Evolutionary conservation across 2,329 filamentous ascomycete species (phyloP).

Genomic region (Escovopsis sp.): DNA sequence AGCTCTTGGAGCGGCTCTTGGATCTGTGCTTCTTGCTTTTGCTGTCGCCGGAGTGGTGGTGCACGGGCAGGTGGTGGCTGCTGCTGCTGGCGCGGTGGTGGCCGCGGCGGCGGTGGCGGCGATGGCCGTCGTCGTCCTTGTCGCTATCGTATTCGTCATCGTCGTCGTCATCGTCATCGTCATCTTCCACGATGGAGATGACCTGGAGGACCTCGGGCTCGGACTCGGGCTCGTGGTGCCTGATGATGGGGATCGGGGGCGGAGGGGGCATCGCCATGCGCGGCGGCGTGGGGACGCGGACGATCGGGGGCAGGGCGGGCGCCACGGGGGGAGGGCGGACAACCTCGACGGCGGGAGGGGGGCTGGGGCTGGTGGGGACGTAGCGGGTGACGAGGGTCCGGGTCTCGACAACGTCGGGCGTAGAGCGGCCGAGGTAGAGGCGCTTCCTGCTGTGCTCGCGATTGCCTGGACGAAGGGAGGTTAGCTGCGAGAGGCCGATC

Average conservation of each 20-base stretch:
- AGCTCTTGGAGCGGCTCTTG: conserved; percentile 8
- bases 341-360: conserved; percentile 8
- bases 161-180: too few species aligned
- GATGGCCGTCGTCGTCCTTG: too few species aligned
- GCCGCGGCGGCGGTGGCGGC: too few species aligned
- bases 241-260: conserved; percentile 6
- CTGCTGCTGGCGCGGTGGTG: too few species aligned
- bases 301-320: conserved; percentile 4
- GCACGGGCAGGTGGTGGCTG: too few species aligned
- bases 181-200: conserved; percentile 12
- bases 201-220: conserved; percentile 21
- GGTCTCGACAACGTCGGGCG: conserved; percentile 22
- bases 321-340: conserved; percentile 7
- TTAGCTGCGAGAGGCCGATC: neutral
- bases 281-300: conserved; percentile 3
- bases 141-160: too few species aligned
- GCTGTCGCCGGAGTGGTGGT: neutral
- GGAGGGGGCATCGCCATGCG: conserved; percentile 6
- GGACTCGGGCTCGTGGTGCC: conserved; percentile 9
- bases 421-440: conserved; percentile 27
- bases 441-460: conserved; percentile 21
- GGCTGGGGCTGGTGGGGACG: conserved; percentile 16
- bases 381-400: conserved; percentile 23
- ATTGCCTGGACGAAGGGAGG: neutral
- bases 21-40: conserved; percentile 10